Evolutionary conservation across 2,329 filamentous ascomycete genomes (phyloP).

Genomic region (Neonectria ditissima): DNA sequence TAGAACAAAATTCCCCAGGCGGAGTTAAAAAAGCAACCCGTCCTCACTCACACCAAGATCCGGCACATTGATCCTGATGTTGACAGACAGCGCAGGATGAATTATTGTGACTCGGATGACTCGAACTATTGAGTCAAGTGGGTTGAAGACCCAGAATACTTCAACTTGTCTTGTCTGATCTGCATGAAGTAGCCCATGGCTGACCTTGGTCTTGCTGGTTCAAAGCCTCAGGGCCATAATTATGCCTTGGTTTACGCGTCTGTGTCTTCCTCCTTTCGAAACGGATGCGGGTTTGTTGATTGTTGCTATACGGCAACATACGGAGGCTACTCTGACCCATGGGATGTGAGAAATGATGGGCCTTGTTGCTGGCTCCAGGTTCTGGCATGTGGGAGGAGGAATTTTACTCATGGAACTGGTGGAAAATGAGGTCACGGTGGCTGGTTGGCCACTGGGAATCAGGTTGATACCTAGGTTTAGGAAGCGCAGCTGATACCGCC

Average conservation of each 20-base stretch:
- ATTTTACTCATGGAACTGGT: neutral
- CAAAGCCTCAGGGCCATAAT: neutral
- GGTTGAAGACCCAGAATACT: neutral
- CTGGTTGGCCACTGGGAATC: neutral
- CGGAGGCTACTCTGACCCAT: neutral
- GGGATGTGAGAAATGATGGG: neutral
- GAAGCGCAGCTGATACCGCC: neutral
- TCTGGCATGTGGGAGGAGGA: neutral
- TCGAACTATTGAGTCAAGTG: constrained; percentile 29
- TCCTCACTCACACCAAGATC: constrained; percentile 20
- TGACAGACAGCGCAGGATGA: constrained; percentile 33
- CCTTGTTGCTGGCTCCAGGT: neutral
- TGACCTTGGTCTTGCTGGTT: neutral
- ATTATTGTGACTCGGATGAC: constrained; percentile 42
- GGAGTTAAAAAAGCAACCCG: constrained; percentile 32
- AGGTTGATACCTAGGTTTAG: neutral
- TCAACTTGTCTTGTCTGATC: neutral
- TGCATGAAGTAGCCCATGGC: neutral
- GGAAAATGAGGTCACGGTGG: neutral
- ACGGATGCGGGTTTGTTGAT: neutral
- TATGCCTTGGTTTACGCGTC: neutral
- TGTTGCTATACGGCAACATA: neutral
- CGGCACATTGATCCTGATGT: constrained; percentile 30
- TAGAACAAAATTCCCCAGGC: constrained; percentile 35
- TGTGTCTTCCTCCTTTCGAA: neutral